These are phyloP conservation scores for Coprinopsis marcescibilis DNA, from an alignment of 768 basidiomycete species.

Conservation along the genomic window DNA sequence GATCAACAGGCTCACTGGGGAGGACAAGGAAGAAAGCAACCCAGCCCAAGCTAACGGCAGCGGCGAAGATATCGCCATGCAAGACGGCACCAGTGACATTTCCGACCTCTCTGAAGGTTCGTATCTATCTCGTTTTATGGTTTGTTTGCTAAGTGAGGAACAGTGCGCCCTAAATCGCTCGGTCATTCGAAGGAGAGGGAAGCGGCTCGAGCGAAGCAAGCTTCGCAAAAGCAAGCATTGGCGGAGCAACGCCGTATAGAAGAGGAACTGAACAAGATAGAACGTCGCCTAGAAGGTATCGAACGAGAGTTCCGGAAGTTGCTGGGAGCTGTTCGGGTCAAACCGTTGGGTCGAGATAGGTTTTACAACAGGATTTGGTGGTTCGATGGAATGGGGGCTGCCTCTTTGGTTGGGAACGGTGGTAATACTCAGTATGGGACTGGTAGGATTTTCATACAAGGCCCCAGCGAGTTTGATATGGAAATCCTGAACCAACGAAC, in stretches of 20 bases:
- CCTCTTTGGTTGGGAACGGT: slow-evolving; percentile 71
- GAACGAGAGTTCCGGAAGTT: slow-evolving; percentile 94
- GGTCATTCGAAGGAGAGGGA: slow-evolving; percentile 78
- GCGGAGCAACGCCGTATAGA: slow-evolving; percentile 81
- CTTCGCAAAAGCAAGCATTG: slow-evolving; percentile 73
- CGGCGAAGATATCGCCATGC: slow-evolving; percentile 55
- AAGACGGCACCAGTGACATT: slow-evolving; percentile 58
- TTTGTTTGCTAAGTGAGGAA: not conserved
- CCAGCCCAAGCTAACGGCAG: slow-evolving; percentile 38
- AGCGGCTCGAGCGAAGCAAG: slow-evolving; percentile 69
- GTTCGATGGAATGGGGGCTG: slow-evolving; percentile 94
- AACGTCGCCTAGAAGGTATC: slow-evolving; percentile 76
- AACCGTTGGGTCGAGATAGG: slow-evolving; percentile 86
- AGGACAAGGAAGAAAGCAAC: slow-evolving; percentile 43
- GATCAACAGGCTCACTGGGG: slow-evolving; percentile 59
- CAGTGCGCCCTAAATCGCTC: slow-evolving; percentile 22
- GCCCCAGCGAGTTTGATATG: slow-evolving; percentile 77
- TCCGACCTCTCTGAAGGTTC: slow-evolving; percentile 60
- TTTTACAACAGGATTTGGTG: slow-evolving; percentile 98
- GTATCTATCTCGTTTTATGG: not conserved
- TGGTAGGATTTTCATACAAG: slow-evolving; percentile 89
- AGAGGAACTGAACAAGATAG: slow-evolving; percentile 82
- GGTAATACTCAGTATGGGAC: slow-evolving; percentile 81
- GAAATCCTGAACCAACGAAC: slow-evolving; percentile 61
- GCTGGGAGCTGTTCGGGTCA: slow-evolving; percentile 76